Evolutionary conservation across 208 protist species (phyloP).

Genomic region (Wallacemonas sp.): DNA sequence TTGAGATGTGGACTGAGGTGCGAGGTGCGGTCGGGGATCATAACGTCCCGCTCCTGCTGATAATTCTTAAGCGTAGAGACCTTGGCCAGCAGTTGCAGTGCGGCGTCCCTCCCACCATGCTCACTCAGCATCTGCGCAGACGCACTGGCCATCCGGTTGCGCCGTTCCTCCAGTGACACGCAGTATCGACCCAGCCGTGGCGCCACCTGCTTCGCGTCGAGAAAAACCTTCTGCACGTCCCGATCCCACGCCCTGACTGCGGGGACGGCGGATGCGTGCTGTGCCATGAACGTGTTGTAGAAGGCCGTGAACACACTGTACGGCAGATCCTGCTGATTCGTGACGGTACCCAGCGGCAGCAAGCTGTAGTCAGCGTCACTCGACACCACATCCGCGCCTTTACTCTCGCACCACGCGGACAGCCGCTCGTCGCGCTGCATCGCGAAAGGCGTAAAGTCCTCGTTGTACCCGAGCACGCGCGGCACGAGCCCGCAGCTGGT

Average conservation of each 20-base stretch:
- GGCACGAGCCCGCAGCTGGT: slow-evolving; percentile 42
- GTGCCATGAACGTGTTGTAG: slow-evolving; percentile 46
- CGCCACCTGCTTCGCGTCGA: slow-evolving; percentile 19
- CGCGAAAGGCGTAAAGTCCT: slow-evolving; percentile 78
- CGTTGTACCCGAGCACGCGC: slow-evolving; percentile 62
- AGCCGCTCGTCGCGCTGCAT: slow-evolving; percentile 47
- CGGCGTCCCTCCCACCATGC: slow-evolving; percentile 49
- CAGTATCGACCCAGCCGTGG: slow-evolving; percentile 14
- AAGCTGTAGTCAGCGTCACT: slow-evolving; percentile 58
- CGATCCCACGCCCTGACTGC: slow-evolving; percentile 12
- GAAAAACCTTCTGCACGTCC: slow-evolving; percentile 23
- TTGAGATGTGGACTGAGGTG: slow-evolving; percentile 80
- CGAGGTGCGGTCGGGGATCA: slow-evolving; percentile 58
- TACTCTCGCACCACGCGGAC: slow-evolving; percentile 30
- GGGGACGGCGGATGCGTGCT: slow-evolving; percentile 38
- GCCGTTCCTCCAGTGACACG: slow-evolving; percentile 22
- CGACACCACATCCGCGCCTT: slow-evolving; percentile 35
- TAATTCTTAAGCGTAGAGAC: slow-evolving; percentile 43
- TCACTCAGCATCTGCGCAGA: slow-evolving; percentile 24
- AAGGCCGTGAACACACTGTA: slow-evolving; percentile 84
- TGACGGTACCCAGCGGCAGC: slow-evolving; percentile 43
- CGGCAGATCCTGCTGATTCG: slow-evolving; percentile 32
- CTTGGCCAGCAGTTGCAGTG: slow-evolving; percentile 29
- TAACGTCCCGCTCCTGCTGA: slow-evolving; percentile 40
- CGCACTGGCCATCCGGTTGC: slow-evolving; percentile 20